Conservation (phyloP, 2,329 filamentous ascomycete species). For the Dactylonectria estremocensis region DNA sequence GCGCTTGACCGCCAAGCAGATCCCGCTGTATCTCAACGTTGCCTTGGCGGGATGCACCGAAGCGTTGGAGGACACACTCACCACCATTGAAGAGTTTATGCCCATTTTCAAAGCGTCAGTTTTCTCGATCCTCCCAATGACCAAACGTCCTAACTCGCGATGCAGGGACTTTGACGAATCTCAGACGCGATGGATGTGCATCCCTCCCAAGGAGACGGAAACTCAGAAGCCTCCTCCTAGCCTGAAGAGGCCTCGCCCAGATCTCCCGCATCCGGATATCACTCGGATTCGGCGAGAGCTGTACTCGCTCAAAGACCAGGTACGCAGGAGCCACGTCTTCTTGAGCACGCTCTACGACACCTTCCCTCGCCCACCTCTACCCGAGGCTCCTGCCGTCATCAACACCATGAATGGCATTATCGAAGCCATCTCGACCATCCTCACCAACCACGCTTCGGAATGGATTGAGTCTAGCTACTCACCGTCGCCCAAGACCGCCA, state of each 20-base stretch:
- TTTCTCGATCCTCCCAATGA: fast-evolving
- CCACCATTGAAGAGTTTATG: slow-evolving; percentile 27
- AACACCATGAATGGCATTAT: slow-evolving; percentile 16
- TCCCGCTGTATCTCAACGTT: slow-evolving; percentile 31
- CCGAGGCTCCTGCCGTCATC: slow-evolving; percentile 6
- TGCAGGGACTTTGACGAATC: slow-evolving; percentile 43
- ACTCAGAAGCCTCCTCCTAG: not conserved
- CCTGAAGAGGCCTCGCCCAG: not conserved
- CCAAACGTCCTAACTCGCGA: not conserved
- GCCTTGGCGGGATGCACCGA: slow-evolving; percentile 21
- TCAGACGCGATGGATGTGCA: slow-evolving; percentile 31
- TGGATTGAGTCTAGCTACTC: slow-evolving; percentile 42
- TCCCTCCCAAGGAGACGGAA: slow-evolving; percentile 1
- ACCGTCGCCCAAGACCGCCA: not conserved
- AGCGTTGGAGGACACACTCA: slow-evolving; percentile 23
- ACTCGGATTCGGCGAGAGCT: slow-evolving; percentile 37
- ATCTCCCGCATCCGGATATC: slow-evolving; percentile 32
- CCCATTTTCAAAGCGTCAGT: slow-evolving; percentile 44
- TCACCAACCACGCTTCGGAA: slow-evolving; percentile 45
- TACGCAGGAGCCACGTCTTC: slow-evolving; percentile 22
- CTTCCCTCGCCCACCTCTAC: not conserved
- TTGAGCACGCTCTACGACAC: slow-evolving; percentile 16
- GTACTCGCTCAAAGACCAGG: slow-evolving; percentile 40
- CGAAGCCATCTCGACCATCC: slow-evolving; percentile 33
- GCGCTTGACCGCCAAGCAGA: slow-evolving; percentile 2